Evolutionary conservation across 495 filamentous ascomycete species (phyloP).

Genomic region (Clavariopsis aquatica): DNA sequence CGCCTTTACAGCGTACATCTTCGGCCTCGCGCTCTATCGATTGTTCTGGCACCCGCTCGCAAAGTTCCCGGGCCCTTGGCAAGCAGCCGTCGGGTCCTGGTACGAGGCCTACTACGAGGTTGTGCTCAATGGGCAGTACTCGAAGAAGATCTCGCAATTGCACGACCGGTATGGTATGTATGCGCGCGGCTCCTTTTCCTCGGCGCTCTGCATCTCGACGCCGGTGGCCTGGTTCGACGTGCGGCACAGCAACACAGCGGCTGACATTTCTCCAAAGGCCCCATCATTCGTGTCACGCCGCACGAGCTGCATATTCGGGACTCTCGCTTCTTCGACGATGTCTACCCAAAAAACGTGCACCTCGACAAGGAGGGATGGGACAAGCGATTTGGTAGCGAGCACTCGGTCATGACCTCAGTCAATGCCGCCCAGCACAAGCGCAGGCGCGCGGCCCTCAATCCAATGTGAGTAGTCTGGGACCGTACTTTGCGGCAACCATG

Average conservation of each 20-base stretch:
- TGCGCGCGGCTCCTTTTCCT: not conserved
- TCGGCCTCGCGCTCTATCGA: conserved; percentile 30
- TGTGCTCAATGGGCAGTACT: conserved; percentile 44
- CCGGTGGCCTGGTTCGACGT: not conserved
- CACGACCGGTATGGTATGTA: conserved; percentile 51
- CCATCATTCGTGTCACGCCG: conserved; percentile 40
- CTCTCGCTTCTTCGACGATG: conserved; percentile 31
- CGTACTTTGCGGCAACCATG: not conserved
- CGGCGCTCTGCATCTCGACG: not conserved
- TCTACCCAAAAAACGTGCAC: conserved; percentile 14
- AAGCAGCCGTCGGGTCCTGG: conserved; percentile 36
- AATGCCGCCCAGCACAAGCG: conserved; percentile 17
- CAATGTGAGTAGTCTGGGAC: conserved; percentile 11
- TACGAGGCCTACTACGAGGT: conserved; percentile 52
- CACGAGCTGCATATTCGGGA: conserved; percentile 43
- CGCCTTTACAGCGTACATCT: not conserved
- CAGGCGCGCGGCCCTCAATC: conserved; percentile 18
- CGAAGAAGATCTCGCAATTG: conserved; percentile 49
- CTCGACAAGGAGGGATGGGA: conserved; percentile 27
- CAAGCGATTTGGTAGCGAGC: conserved; percentile 21
- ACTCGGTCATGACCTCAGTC: conserved; percentile 15
- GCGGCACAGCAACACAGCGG: not conserved
- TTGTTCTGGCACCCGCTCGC: conserved; percentile 41
- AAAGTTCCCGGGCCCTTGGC: conserved; percentile 40
- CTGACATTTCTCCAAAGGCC: conserved; percentile 22